These are phyloP conservation scores for Linderniella brevidens DNA, from an alignment of 257 asterid genomes.

Conservation along the genomic window DNA sequence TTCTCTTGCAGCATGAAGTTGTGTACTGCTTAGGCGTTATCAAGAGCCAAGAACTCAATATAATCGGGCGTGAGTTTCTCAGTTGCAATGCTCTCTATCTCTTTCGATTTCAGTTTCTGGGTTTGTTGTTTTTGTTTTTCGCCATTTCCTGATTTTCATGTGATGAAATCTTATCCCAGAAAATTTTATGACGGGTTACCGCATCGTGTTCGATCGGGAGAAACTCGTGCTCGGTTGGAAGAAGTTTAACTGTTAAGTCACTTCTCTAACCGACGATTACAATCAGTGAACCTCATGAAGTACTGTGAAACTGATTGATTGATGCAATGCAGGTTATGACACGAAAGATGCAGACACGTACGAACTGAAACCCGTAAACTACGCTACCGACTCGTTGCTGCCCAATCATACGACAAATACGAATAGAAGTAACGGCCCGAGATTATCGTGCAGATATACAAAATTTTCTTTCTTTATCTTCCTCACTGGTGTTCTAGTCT, in stretches of 20 bases:
- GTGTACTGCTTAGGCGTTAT: constrained; percentile 67
- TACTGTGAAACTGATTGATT: background rate
- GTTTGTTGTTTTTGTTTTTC: no score
- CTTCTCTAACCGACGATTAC: constrained; percentile 2
- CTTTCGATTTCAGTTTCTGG: background rate
- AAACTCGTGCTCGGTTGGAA: constrained; percentile 72
- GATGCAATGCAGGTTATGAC: constrained; percentile 48
- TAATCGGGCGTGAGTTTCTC: constrained; percentile 63
- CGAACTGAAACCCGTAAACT: constrained; percentile 21
- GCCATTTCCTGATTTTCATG: background rate
- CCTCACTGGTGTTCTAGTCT: no score
- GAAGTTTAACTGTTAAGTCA: constrained; percentile 48
- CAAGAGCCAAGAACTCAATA: constrained; percentile 60
- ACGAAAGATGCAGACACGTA: constrained; percentile 20
- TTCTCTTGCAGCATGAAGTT: constrained; percentile 36
- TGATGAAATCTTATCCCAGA: constrained; percentile 21
- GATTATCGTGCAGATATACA: no score
- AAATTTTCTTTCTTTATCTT: no score
- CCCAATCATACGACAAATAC: no score
- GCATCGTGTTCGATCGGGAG: constrained; percentile 75
- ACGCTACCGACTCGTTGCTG: constrained; percentile 3
- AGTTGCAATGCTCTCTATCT: constrained; percentile 3
- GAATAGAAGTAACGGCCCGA: no score
- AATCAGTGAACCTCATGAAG: background rate
- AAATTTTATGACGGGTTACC: constrained; percentile 76